Evolutionary conservation across 2,329 filamentous ascomycete genomes (phyloP).

Genomic region (Neopestalotiopsis sp.): DNA sequence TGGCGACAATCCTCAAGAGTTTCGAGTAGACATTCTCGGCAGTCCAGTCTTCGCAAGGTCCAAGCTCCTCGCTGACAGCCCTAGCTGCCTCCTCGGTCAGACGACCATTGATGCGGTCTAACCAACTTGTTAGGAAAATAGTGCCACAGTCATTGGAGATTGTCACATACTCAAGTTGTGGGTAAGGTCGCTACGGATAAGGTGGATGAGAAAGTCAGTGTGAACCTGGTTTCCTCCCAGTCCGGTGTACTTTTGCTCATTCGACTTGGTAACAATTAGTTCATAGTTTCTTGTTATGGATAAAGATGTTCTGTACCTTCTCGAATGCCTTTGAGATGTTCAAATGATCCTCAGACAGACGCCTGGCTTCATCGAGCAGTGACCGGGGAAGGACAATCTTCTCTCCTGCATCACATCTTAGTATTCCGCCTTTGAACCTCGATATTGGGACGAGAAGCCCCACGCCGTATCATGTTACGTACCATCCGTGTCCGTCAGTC

Average conservation of each 20-base stretch:
- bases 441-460: background rate
- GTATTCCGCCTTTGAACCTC: background rate
- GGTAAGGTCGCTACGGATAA: constrained; percentile 29
- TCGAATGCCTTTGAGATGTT: constrained; percentile 25
- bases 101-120: constrained; percentile 39
- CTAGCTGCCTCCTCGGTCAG: constrained; percentile 44
- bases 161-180: constrained; percentile 27
- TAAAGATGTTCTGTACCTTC: background rate
- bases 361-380: constrained; percentile 34
- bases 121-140: background rate
- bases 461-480: background rate
- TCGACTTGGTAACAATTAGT: constrained; percentile 20
- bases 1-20: constrained; percentile 51
- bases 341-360: constrained; percentile 33
- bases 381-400: constrained; percentile 32
- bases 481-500: constrained; percentile 30
- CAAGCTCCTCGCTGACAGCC: constrained; percentile 39
- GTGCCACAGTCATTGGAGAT: background rate
- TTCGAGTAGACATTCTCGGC: constrained; percentile 43
- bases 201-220: constrained; percentile 24
- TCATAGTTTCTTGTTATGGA: background rate
- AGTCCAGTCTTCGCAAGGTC: constrained; percentile 45
- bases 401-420: constrained; percentile 26
- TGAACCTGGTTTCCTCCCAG: constrained; percentile 19
- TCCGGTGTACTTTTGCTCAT: constrained; percentile 25